Base-by-base conservation (phyloP, 2,329 filamentous ascomycete genomes). In the Penicillium vulpinum region DNA sequence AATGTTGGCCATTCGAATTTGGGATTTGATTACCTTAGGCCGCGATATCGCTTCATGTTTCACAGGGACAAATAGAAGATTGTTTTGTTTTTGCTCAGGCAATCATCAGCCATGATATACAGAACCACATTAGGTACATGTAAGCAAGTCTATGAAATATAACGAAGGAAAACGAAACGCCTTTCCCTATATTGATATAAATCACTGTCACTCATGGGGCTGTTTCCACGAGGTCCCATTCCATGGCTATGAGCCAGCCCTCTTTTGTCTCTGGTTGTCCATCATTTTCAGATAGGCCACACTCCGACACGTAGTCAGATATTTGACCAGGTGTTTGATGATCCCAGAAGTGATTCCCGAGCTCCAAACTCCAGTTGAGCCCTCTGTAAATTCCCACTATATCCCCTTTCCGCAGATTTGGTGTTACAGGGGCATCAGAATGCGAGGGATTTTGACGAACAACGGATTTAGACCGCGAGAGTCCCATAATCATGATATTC, bases 231-330 rank as follows among this genome's bases (percentile, higher is more conserved):
- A 77, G 41, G 56, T 76, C 73, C 75, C 75, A 78, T 57, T 77
- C 73, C 64, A 75, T 68, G 22, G 67, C 69, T 22, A 77, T 68
- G 15, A 73, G 59, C 73, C 75, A 77, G 26, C 56, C 64, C 28
- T 66, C 62, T 31, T 61, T 36, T 4, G 5, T 16, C 8, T 44
- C 36, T 16, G 18, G 8, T 10, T 24, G 8, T 8, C 15, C 29
- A 9, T 24, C 26, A 38, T 40, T 31, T 26, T 24, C 29, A 31
- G 21, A 6, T 13, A 10, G 16, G 15, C 39, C 47, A 5, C n/a
- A 21, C 9, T 45, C 39, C 22, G 48, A n/a, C 0, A 22, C 22
- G 3, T 48, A 6, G 9, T 5, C 8, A 33, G 10, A 13, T 15
- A 21, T 8, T 13, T 26, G 21, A 8, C 11, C 16, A 16, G 26